Evolutionary conservation across 2,329 filamentous ascomycete species (phyloP).

Genomic region (Orbilia ellipsospora): DNA sequence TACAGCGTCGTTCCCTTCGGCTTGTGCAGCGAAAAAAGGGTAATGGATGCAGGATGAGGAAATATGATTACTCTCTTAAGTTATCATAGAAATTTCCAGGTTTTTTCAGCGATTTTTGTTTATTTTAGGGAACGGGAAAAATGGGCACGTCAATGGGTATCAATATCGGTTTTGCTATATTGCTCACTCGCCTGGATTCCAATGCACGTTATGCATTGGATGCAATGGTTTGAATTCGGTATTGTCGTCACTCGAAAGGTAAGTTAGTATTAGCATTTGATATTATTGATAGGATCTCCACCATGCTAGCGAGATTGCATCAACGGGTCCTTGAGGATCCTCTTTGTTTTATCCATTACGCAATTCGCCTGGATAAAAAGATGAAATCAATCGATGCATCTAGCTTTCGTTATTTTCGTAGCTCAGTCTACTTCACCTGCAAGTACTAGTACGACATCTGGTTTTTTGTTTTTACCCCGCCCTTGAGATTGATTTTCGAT

Average conservation of each 20-base stretch:
- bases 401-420: too few relatives aligned
- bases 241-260: too few relatives aligned
- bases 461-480: slow-evolving; percentile 9
- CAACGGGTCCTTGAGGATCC: not conserved
- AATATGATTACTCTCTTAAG: slow-evolving; percentile 38
- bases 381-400: too few relatives aligned
- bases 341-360: slow-evolving; percentile 43
- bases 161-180: not conserved
- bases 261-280: slow-evolving; percentile 7
- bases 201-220: too few relatives aligned
- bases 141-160: slow-evolving; percentile 2
- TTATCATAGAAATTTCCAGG: not conserved
- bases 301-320: slow-evolving; percentile 31
- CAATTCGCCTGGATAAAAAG: slow-evolving; percentile 18
- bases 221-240: too few relatives aligned
- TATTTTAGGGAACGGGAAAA: too few relatives aligned
- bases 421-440: too few relatives aligned
- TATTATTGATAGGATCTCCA: slow-evolving; percentile 37
- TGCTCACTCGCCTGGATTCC: too few relatives aligned
- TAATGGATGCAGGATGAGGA: slow-evolving; percentile 29
- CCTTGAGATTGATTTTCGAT: slow-evolving; percentile 17
- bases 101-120: too few relatives aligned
- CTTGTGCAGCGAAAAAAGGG: slow-evolving; percentile 1
- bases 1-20: slow-evolving; percentile 9
- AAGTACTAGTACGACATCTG: too few relatives aligned